A percentile compares a stretch with the other conserved stretches of the same genome.
Evolutionary conservation across 2,329 filamentous ascomycete species (phyloP).

Genomic region (Lachnellula arida): DNA sequence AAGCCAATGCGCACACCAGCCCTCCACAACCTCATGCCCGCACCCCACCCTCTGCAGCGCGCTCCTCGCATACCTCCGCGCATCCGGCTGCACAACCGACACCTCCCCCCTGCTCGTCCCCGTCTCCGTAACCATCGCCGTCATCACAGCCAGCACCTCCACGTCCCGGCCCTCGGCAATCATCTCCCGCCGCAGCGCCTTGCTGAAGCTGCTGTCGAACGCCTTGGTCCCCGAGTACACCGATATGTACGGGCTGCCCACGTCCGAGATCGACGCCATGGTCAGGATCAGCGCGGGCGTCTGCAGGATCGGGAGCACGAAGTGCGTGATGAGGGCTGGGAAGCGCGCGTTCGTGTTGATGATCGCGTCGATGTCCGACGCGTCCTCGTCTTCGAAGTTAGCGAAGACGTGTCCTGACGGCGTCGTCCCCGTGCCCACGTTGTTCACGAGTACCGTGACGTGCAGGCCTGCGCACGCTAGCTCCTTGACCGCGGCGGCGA

Average conservation of each 20-base stretch:
- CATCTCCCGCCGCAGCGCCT: slow-evolving; percentile 40
- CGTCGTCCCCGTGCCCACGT: slow-evolving; percentile 42
- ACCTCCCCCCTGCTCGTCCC: slow-evolving; percentile 22
- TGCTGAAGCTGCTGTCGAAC: slow-evolving; percentile 39
- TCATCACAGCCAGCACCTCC: slow-evolving; percentile 36
- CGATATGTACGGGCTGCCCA: slow-evolving; percentile 42
- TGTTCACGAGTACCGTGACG: slow-evolving; percentile 53
- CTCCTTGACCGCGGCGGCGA: neutral
- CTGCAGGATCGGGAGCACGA: slow-evolving; percentile 41
- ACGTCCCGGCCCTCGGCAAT: slow-evolving; percentile 33
- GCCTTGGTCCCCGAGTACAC: slow-evolving; percentile 44
- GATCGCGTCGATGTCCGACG: slow-evolving; percentile 37
- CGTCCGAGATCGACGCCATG: slow-evolving; percentile 42
- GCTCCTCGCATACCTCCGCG: slow-evolving; percentile 29
- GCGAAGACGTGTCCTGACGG: slow-evolving; percentile 31
- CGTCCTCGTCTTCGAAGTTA: slow-evolving; percentile 34
- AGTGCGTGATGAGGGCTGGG: slow-evolving; percentile 43
- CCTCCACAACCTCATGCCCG: slow-evolving; percentile 20
- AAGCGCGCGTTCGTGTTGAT: slow-evolving; percentile 48
- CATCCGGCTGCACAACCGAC: slow-evolving; percentile 29
- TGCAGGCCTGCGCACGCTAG: slow-evolving; percentile 14
- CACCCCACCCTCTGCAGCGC: slow-evolving; percentile 35
- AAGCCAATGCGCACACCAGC: slow-evolving; percentile 9
- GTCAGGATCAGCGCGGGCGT: slow-evolving; percentile 46
- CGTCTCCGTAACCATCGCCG: slow-evolving; percentile 29